Percentiles rank a stretch among this genome's conserved stretches.
Conservation (phyloP, 2,329 filamentous ascomycete genomes). For the Aspergillus arachidicola region DNA sequence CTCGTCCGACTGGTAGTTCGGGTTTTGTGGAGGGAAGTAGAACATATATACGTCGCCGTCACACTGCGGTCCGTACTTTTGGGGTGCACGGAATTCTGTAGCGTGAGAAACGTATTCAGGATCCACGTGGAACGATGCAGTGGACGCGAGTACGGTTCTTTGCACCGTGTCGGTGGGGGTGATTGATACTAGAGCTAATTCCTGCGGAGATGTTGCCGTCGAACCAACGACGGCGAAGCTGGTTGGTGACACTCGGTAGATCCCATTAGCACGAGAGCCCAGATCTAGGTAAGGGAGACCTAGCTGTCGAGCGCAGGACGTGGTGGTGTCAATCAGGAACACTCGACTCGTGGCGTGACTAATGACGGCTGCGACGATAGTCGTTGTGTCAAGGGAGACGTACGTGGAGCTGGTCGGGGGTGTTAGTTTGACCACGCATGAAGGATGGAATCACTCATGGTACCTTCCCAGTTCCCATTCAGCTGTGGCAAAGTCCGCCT, state of each 20-base stretch:
- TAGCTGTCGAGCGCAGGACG: slow-evolving; percentile 17
- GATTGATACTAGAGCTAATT: slow-evolving; percentile 20
- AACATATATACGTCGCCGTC: slow-evolving; percentile 46
- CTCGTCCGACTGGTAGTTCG: slow-evolving; percentile 41
- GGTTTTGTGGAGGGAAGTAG: slow-evolving; percentile 55
- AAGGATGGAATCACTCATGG: too few species aligned
- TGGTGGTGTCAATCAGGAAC: slow-evolving; percentile 20
- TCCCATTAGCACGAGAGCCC: slow-evolving; percentile 5
- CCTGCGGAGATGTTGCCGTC: slow-evolving; percentile 21
- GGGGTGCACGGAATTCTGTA: slow-evolving; percentile 40
- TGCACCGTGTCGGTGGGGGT: neutral
- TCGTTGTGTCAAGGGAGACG: slow-evolving; percentile 21
- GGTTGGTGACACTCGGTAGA: slow-evolving; percentile 20
- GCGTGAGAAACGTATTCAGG: slow-evolving; percentile 30
- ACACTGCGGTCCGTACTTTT: slow-evolving; percentile 28
- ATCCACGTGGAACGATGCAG: neutral
- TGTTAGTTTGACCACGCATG: neutral
- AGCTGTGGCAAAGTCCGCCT: slow-evolving; percentile 37
- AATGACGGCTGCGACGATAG: slow-evolving; percentile 22
- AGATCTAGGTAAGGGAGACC: slow-evolving; percentile 24
- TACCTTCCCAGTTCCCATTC: slow-evolving; percentile 33
- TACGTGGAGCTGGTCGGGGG: slow-evolving; percentile 21
- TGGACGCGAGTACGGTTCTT: neutral
- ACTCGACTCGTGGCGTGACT: slow-evolving; percentile 24
- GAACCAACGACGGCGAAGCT: slow-evolving; percentile 26